phyloP scores from a whole-genome alignment of 345 rosid species.

The Schrenkiella parvula region DNA sequence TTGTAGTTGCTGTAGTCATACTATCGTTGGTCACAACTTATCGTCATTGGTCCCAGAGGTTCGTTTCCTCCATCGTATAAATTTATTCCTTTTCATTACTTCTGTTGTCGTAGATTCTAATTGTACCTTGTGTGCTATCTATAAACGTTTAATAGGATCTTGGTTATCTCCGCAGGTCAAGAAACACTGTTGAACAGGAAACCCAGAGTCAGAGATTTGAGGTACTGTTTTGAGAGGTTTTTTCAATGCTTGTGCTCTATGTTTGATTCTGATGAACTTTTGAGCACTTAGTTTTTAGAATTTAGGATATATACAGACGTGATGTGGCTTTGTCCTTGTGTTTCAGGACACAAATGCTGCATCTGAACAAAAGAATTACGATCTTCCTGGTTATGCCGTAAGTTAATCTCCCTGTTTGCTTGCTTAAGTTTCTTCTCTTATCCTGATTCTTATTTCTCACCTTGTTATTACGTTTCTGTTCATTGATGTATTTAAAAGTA shows the following conservation, averaged over 20 bases:
- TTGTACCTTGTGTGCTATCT: not conserved
- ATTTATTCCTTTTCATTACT: not conserved
- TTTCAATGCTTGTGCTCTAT: not conserved
- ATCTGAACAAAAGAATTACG: conserved; percentile 49
- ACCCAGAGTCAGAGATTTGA: conserved; percentile 37
- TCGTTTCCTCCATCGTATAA: conserved; percentile 14
- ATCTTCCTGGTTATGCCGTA: conserved; percentile 82
- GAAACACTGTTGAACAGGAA: conserved; percentile 29
- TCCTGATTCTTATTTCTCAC: not conserved
- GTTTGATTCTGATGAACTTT: not conserved
- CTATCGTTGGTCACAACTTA: conserved; percentile 50
- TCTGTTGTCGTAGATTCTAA: not conserved
- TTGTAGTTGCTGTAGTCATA: conserved; percentile 43
- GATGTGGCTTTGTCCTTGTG: conserved; percentile 9
- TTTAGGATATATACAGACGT: not conserved
- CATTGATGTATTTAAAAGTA: not conserved
- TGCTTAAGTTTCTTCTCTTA: not conserved
- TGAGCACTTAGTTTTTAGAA: not conserved
- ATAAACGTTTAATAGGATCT: not conserved
- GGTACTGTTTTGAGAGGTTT: conserved; percentile 23
- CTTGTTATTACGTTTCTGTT: conserved; percentile 1
- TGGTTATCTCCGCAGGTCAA: conserved; percentile 33
- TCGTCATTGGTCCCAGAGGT: conserved; percentile 68
- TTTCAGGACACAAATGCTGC: conserved; percentile 44
- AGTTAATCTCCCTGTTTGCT: conserved; percentile 27